These are phyloP conservation scores for Madurella mycetomatis DNA, from an alignment of 2,329 filamentous ascomycete genomes.

Conservation along the genomic window DNA sequence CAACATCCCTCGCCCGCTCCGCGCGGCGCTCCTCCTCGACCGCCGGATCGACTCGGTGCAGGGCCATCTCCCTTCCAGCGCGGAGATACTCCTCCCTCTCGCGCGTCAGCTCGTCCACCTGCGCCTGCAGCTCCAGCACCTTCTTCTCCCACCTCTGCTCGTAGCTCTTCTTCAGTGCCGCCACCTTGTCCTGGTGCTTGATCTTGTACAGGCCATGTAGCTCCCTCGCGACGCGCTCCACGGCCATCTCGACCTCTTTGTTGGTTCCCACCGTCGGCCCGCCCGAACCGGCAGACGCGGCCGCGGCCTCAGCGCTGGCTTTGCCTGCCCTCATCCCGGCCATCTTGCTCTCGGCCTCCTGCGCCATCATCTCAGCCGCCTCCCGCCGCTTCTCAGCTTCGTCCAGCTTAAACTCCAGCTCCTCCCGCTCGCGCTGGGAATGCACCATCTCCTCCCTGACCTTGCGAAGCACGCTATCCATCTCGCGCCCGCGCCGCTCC, in stretches of 20 bases:
- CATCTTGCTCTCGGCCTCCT: slow-evolving; percentile 72
- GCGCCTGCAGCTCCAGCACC: slow-evolving; percentile 69
- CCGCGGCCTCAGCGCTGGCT: slow-evolving; percentile 37
- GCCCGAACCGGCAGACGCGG: slow-evolving; percentile 28
- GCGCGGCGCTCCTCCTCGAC: slow-evolving; percentile 49
- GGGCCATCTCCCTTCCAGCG: slow-evolving; percentile 58
- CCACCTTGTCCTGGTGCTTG: slow-evolving; percentile 95
- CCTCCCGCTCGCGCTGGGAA: slow-evolving; percentile 75
- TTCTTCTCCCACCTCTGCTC: slow-evolving; percentile 88
- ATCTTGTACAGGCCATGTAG: slow-evolving; percentile 91
- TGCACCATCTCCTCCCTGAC: slow-evolving; percentile 78
- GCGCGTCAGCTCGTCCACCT: slow-evolving; percentile 62
- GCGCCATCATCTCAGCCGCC: slow-evolving; percentile 69
- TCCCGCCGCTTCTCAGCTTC: slow-evolving; percentile 71
- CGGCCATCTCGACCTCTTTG: slow-evolving; percentile 72
- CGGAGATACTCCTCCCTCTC: slow-evolving; percentile 70
- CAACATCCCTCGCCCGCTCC: slow-evolving; percentile 60
- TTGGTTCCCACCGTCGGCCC: slow-evolving; percentile 27
- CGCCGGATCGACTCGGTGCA: slow-evolving; percentile 45
- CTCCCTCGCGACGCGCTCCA: slow-evolving; percentile 90
- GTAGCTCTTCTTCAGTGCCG: slow-evolving; percentile 79
- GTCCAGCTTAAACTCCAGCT: slow-evolving; percentile 69
- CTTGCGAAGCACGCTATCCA: slow-evolving; percentile 74
- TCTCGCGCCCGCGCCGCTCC: slow-evolving; percentile 80
- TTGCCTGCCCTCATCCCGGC: slow-evolving; percentile 66